Percentiles rank a stretch among this genome's conserved stretches.
These are phyloP conservation scores for Manihot esculenta DNA, from an alignment of 441 rosid genomes.

Conservation along the genomic window DNA sequence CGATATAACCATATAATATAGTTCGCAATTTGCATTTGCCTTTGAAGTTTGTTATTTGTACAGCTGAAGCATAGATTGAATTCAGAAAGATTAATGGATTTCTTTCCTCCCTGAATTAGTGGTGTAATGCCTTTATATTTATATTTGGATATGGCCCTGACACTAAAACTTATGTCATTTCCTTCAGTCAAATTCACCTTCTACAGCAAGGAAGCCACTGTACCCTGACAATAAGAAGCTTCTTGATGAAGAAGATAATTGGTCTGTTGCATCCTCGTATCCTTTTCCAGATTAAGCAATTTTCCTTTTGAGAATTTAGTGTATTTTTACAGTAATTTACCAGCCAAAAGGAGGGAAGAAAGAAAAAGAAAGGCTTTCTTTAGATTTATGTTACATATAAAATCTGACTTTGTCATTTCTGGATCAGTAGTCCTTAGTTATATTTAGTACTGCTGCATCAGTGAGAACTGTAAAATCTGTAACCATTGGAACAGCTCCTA, in stretches of 20 bases:
- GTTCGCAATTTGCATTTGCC: neutral
- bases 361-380: too few species aligned
- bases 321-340: conserved; percentile 1
- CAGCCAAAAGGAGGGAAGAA: neutral
- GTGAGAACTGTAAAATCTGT: conserved; percentile 62
- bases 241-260: conserved; percentile 77
- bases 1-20: neutral
- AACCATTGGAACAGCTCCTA: conserved; percentile 82
- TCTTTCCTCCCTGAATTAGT: neutral
- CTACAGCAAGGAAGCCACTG: conserved; percentile 41
- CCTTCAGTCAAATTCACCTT: conserved; percentile 46
- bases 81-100: neutral
- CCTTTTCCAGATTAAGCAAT: conserved; percentile 34
- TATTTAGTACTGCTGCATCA: conserved; percentile 60
- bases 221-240: conserved; percentile 57
- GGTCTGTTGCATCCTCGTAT: conserved; percentile 92
- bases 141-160: conserved; percentile 7
- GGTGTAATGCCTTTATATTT: neutral
- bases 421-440: conserved; percentile 44
- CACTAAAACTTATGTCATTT: conserved; percentile 2
- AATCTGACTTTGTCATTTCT: neutral
- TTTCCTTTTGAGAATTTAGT: neutral
- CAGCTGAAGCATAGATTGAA: neutral
- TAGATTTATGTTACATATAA: neutral
- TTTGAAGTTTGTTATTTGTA: conserved; percentile 2